Base-by-base conservation (phyloP, 768 basidiomycete genomes). In the Paxillus ammoniavirescens region DNA sequence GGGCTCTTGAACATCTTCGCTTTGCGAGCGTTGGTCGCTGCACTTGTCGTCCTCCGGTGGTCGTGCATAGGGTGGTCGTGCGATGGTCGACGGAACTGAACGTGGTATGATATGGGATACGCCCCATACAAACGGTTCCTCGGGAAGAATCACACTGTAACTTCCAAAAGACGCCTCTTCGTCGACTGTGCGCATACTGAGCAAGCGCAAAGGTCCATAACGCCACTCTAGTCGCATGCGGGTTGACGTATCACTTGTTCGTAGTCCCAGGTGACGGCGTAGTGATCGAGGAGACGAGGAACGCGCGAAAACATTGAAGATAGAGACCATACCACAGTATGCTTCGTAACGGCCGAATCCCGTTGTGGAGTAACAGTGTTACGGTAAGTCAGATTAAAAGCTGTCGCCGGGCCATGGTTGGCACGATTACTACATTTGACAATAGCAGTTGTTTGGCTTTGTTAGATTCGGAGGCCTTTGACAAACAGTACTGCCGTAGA, bases 101-200 rank as follows among this genome's bases (percentile, higher is more conserved):
- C 82, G 80, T 26, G 77, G 79, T 3, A 58, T 62, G 36, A 89
- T 84, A 56, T 89, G 86, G 15, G 78, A 73, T 9, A 83, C 81
- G 10, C 87, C 86, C 66, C 79, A 82, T 15, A 84, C 71, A 53
- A 78, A 83, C 0, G 86, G 86, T 58, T 89, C 86, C 18, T 75
- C 65, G 1, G 86, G 87, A 12, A 89, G 73, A 48, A 90, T 83
- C 31, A 89, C 68, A 45, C 72, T 73, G 72, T 87, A 89, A 18
- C 62, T 60, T 14, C 84, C 84, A 53, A 80, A 82, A 56, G 75
- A 68, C 42, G 51, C 53, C 4, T 50, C 52, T 40, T 63, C 57
- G 4, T 55, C 50, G 5, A 30, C n/a, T 15, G 43, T 13, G 4
- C 15, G 31, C 10, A 43, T 42, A 0, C 58, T 60, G 38, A 61